Base-by-base conservation (phyloP, 805 yeast species). In the Sugiyamaella qingdaonensis region DNA sequence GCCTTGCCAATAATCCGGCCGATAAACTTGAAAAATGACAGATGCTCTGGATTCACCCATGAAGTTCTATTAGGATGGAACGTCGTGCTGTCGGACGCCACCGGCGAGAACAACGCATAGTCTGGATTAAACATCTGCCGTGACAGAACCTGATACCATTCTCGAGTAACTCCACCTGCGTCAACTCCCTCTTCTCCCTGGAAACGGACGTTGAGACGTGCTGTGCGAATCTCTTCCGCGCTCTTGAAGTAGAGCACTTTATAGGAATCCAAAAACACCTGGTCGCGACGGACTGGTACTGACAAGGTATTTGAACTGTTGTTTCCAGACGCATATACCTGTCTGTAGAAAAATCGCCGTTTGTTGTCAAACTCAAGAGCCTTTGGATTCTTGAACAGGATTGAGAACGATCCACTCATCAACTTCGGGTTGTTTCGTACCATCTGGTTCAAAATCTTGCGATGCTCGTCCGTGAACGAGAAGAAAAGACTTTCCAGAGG, bases 161-260 rank as follows among this genome's bases (percentile, higher is more conserved):
- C 99, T 64, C 99, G 77, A 0, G 97, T 88, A 13, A 94, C 84
- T 39, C 99, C 99, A 60, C 99, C 99, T 2, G 96, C 99, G 75
- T 94, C 99, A 47, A 94, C 88, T 60, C 98, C 99, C 51, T 86
- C 86, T 68, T 94, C 99, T 1, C 96, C 96, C 57, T 83, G 83
- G 73, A 94, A 94, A n/a, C 78, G 78, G 41, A 94, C 81, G 48
- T 86, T 91, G 60, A 94, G 72, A 59, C 84, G 85, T 1, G 91
- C 78, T 47, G 81, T 76, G 60, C 83, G 80, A 64, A 90, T 81
- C 52, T 86, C 92, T 9, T 82, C 87, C 32, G 81, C 80, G 0
- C 86, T 72, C 61, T 89, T 88, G 75, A 85, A 88, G 65, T 88
- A 88, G 39, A 91, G 69, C 1, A 92, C 77, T 48, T 95, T 75